These are phyloP conservation scores for Raddia distichophylla DNA, from an alignment of 176 grass and related monocot species.

Conservation along the genomic window DNA sequence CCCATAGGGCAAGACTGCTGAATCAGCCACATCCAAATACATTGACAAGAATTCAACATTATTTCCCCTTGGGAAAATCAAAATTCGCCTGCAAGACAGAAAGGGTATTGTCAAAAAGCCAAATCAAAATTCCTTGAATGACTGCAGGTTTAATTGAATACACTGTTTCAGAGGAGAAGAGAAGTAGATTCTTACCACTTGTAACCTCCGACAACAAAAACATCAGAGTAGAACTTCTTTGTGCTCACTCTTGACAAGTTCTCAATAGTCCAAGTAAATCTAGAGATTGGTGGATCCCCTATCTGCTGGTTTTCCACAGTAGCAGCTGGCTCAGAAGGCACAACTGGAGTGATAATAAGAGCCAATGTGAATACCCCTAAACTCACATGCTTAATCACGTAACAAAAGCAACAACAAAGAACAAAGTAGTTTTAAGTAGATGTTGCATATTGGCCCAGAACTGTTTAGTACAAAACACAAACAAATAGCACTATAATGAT, in stretches of 20 bases:
- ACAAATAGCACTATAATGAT: slow-evolving; percentile 22
- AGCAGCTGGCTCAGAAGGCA: slow-evolving; percentile 62
- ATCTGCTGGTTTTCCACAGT: slow-evolving; percentile 79
- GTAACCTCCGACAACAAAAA: slow-evolving; percentile 83
- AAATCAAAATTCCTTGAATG: neutral
- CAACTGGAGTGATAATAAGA: slow-evolving; percentile 44
- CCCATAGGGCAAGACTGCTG: slow-evolving; percentile 81
- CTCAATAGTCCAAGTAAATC: slow-evolving; percentile 96
- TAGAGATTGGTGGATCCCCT: slow-evolving; percentile 84
- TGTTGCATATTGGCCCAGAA: slow-evolving; percentile 18
- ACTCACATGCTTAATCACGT: slow-evolving; percentile 18
- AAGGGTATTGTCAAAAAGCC: slow-evolving; percentile 6
- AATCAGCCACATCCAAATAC: slow-evolving; percentile 99
- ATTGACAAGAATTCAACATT: slow-evolving; percentile 96
- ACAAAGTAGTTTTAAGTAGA: neutral
- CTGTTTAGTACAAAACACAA: neutral
- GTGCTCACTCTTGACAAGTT: slow-evolving; percentile 79
- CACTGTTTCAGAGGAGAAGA: neutral
- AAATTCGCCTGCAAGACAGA: slow-evolving; percentile 71
- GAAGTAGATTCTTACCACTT: slow-evolving; percentile 69
- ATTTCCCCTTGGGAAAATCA: slow-evolving; percentile 98
- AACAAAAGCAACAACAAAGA: slow-evolving; percentile 31
- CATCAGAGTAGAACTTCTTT: slow-evolving; percentile 94
- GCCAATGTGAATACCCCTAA: slow-evolving; percentile 29
- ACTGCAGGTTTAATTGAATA: neutral